Conservation (phyloP, 331 rosid genomes). For the Quercus phellos region DNA sequence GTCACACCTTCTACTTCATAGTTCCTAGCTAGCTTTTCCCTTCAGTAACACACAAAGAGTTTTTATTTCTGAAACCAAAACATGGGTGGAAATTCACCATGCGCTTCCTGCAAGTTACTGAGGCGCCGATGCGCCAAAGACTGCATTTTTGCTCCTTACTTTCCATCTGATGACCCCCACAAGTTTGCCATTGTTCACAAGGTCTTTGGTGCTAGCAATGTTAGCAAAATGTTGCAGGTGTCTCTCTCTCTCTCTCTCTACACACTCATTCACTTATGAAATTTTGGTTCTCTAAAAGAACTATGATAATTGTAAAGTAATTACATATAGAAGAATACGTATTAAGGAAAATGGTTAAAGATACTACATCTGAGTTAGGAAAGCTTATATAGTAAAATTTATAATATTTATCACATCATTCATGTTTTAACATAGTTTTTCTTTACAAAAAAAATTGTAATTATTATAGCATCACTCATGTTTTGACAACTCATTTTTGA, state of each 20-base stretch:
- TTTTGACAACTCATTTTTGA: no score
- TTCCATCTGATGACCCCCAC: conserved; percentile 85
- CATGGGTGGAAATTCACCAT: conserved; percentile 77
- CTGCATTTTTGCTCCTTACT: conserved; percentile 84
- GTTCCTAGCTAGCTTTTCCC: neutral
- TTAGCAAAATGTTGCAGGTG: conserved; percentile 95
- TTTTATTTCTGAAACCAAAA: neutral
- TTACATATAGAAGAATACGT: no score
- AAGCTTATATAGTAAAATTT: no score
- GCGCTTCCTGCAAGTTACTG: conserved; percentile 94
- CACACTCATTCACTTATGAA: neutral
- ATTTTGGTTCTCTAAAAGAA: neutral
- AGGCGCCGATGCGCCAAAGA: conserved; percentile 82
- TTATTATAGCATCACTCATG: no score
- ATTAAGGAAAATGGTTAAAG: no score
- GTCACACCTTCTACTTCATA: neutral
- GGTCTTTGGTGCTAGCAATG: conserved; percentile 94
- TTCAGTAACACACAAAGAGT: neutral
- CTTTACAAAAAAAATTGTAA: no score
- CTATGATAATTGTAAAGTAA: neutral
- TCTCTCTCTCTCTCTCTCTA: neutral
- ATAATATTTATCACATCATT: no score
- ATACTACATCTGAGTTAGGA: no score
- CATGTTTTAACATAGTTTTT: no score
- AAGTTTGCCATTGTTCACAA: conserved; percentile 88